Evolutionary conservation across 1,284 basidiomycete genomes (phyloP).

Genomic region (Ganoderma leucocontextum): DNA sequence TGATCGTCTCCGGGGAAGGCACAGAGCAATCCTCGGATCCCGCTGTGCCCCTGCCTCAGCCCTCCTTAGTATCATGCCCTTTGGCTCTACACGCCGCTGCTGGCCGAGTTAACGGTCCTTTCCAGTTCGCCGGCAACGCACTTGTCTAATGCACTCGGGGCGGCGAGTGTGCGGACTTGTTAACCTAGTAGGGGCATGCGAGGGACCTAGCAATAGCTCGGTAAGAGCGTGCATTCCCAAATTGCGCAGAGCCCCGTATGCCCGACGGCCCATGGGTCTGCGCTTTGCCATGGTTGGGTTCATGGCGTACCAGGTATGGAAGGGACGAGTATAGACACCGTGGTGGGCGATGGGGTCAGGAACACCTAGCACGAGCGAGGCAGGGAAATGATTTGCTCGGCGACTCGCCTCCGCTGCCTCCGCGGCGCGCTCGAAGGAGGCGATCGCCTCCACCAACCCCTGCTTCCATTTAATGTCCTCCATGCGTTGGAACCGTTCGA

Average conservation of each 20-base stretch:
- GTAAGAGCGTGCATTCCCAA: conserved; percentile 4
- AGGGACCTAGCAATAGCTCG: conserved; percentile 21
- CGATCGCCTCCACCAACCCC: not conserved
- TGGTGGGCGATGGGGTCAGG: conserved; percentile 15
- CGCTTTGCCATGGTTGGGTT: conserved; percentile 11
- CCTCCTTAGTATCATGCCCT: too few species aligned
- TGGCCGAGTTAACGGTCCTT: too few species aligned
- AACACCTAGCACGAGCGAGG: conserved; percentile 20
- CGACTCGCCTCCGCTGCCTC: not conserved
- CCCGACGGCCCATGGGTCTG: conserved; percentile 24
- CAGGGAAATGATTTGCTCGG: conserved; percentile 1
- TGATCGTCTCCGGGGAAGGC: too few species aligned
- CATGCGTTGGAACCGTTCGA: not conserved
- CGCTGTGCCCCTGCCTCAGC: too few species aligned
- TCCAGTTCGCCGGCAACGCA: too few species aligned
- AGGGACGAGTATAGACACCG: conserved; percentile 20
- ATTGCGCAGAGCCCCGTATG: conserved; percentile 19
- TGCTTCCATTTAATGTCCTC: not conserved
- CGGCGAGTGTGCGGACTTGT: conserved; percentile 16
- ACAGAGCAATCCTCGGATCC: too few species aligned
- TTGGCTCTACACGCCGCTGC: too few species aligned
- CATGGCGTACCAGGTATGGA: conserved; percentile 20
- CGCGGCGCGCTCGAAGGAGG: conserved; percentile 4
- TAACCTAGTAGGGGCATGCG: conserved; percentile 9
- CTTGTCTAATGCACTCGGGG: too few species aligned